Evolutionary conservation across 23 red algal species (phyloP).

Genomic region (Chondrus crispus): DNA sequence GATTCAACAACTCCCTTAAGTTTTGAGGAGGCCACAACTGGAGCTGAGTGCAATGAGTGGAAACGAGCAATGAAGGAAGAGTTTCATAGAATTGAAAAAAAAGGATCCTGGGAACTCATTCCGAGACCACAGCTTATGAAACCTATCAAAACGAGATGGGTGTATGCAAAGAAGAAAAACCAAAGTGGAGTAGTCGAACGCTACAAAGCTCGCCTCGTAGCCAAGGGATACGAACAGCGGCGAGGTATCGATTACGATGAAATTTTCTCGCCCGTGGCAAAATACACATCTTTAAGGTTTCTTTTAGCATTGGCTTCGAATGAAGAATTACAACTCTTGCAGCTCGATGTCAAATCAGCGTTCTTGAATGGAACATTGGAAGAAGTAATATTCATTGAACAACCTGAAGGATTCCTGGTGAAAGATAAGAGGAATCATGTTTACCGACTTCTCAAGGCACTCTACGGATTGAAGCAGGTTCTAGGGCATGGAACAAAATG

Average conservation of each 20-base stretch:
- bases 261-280: neutral
- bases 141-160: neutral
- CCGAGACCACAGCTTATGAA: neutral
- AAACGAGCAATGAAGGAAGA: neutral
- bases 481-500: neutral
- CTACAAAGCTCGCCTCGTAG: neutral
- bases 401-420: neutral
- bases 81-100: neutral
- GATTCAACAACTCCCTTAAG: neutral
- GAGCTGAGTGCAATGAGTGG: neutral
- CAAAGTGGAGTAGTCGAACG: neutral
- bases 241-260: neutral
- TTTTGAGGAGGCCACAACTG: neutral
- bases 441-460: conserved; percentile 25
- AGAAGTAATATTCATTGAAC: neutral
- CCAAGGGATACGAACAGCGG: neutral
- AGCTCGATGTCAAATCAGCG: neutral
- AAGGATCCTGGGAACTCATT: neutral
- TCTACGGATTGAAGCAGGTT: conserved; percentile 47
- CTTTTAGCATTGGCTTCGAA: neutral
- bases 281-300: neutral
- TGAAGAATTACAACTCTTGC: neutral
- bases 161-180: neutral
- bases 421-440: neutral
- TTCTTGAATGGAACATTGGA: neutral